Conservation (phyloP, 495 filamentous ascomycete species). For the Margaritispora aquatica region DNA sequence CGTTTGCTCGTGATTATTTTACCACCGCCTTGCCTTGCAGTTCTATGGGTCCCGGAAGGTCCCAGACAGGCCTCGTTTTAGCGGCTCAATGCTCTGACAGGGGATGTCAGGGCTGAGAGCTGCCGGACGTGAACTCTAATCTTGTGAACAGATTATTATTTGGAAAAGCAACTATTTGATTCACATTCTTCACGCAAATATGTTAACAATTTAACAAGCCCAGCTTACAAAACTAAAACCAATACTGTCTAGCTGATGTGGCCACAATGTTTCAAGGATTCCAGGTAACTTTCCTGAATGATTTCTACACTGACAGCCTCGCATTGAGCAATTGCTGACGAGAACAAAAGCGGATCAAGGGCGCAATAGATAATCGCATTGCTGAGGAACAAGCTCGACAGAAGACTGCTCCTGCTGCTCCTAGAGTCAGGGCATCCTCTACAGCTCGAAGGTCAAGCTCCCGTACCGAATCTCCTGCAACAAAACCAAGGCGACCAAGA, state of each 20-base stretch:
- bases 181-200: not conserved
- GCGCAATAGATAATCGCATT: slow-evolving; percentile 77
- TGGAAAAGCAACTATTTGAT: not conserved
- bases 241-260: slow-evolving; percentile 8
- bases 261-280: slow-evolving; percentile 25
- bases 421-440: slow-evolving; percentile 16
- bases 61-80: not conserved
- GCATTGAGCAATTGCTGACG: slow-evolving; percentile 12
- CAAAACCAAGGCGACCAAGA: slow-evolving; percentile 11
- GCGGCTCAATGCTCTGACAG: not conserved
- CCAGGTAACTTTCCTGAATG: slow-evolving; percentile 1
- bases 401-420: slow-evolving; percentile 43
- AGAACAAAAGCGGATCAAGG: slow-evolving; percentile 65
- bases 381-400: slow-evolving; percentile 85
- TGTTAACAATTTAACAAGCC: not conserved
- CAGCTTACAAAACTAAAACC: not conserved
- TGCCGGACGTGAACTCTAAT: not conserved
- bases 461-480: slow-evolving; percentile 19
- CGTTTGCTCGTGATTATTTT: not conserved
- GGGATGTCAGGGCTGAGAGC: not conserved
- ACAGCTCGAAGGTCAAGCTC: slow-evolving; percentile 6
- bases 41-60: not conserved
- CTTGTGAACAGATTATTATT: not conserved
- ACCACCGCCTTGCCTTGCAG: not conserved
- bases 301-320: not conserved